These are phyloP conservation scores for Hansenula sp. DNA, from an alignment of 1,139 yeast genomes.

Conservation along the genomic window DNA sequence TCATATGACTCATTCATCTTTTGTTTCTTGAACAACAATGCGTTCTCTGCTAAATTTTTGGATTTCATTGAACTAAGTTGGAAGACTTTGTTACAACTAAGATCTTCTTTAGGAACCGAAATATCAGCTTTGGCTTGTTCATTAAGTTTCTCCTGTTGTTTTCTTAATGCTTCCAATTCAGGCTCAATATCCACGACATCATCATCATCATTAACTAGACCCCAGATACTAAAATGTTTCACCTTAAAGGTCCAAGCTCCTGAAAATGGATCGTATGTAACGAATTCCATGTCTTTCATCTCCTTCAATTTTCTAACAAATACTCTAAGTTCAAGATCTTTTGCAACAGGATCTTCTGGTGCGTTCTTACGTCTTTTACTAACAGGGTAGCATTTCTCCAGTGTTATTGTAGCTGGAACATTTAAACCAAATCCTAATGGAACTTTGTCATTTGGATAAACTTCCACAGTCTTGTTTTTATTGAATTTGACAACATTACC, in stretches of 20 bases:
- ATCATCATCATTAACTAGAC: conserved; percentile 67
- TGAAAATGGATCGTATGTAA: conserved; percentile 74
- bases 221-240: conserved; percentile 93
- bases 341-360: conserved; percentile 26
- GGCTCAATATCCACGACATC: conserved; percentile 44
- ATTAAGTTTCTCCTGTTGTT: conserved; percentile 3
- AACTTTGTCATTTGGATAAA: conserved; percentile 66
- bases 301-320: conserved; percentile 48
- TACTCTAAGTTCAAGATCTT: conserved; percentile 35
- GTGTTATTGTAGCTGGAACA: conserved; percentile 77
- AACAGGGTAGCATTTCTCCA: conserved; percentile 60
- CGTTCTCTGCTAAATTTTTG: conserved; percentile 18
- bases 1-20: conserved; percentile 15
- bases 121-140: neutral
- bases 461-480: conserved; percentile 54
- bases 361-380: conserved; percentile 19
- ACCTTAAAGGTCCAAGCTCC: conserved; percentile 81
- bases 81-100: neutral
- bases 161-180: conserved; percentile 27
- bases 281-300: conserved; percentile 67
- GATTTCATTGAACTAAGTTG: conserved; percentile 4
- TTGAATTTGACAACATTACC: conserved; percentile 56
- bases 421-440: conserved; percentile 71
- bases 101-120: conserved; percentile 2
- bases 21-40: conserved; percentile 23